Conservation (phyloP, 805 yeast genomes). For the Priceomyces haplophilus region DNA sequence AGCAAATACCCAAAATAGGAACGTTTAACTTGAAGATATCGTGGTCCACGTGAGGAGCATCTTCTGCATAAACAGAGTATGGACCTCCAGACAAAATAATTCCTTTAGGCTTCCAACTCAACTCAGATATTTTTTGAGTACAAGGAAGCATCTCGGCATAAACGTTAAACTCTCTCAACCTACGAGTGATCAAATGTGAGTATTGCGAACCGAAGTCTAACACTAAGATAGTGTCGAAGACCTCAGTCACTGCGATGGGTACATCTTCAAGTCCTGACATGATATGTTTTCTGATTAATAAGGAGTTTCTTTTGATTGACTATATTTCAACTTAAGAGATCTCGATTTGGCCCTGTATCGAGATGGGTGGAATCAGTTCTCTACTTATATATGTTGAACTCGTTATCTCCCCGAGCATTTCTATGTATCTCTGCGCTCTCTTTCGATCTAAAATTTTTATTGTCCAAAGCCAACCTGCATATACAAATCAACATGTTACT, state of each 20-base stretch:
- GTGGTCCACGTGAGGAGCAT: slow-evolving; percentile 96
- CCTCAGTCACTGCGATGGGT: slow-evolving; percentile 69
- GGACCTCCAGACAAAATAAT: slow-evolving; percentile 96
- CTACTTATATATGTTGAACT: neutral
- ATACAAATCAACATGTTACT: too few relatives aligned
- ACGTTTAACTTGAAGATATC: slow-evolving; percentile 87
- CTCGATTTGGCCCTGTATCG: slow-evolving; percentile 1
- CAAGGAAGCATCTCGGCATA: slow-evolving; percentile 99
- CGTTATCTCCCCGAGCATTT: neutral
- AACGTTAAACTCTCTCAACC: slow-evolving; percentile 95
- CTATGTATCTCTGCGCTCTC: neutral
- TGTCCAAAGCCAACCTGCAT: neutral
- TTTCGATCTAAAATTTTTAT: neutral
- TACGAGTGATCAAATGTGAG: slow-evolving; percentile 93
- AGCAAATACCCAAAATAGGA: slow-evolving; percentile 96
- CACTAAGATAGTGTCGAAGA: slow-evolving; percentile 95
- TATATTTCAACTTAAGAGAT: slow-evolving; percentile 3
- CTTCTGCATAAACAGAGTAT: slow-evolving; percentile 92
- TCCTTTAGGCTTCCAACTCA: slow-evolving; percentile 94
- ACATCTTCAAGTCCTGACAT: slow-evolving; percentile 23
- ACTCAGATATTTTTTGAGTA: slow-evolving; percentile 92
- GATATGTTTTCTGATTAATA: too few relatives aligned
- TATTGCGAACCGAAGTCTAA: slow-evolving; percentile 98
- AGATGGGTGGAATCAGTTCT: neutral
- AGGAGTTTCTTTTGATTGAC: too few relatives aligned